Conservation (phyloP, 805 yeast genomes). For the Myxozyma vanderwaltii region DNA sequence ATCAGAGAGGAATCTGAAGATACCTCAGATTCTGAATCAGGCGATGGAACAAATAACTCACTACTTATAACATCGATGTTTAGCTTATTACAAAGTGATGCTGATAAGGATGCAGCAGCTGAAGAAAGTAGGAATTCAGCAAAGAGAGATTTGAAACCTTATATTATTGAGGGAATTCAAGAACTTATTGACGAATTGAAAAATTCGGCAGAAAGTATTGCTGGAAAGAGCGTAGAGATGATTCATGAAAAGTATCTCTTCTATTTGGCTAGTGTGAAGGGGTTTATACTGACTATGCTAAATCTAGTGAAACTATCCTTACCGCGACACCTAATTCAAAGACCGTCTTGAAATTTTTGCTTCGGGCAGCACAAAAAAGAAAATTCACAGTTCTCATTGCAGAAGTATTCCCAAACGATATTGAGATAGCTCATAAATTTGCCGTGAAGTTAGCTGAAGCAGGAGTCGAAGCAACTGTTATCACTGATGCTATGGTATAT, state of each 20-base stretch:
- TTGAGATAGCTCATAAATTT: slow-evolving; percentile 72
- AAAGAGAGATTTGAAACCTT: slow-evolving; percentile 68
- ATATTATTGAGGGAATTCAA: slow-evolving; percentile 87
- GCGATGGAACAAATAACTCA: slow-evolving; percentile 36
- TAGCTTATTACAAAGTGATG: slow-evolving; percentile 56
- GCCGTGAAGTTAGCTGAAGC: slow-evolving; percentile 79
- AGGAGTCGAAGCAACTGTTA: slow-evolving; percentile 83
- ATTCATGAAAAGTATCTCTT: slow-evolving; percentile 76
- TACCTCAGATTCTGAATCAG: slow-evolving; percentile 37
- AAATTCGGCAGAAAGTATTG: slow-evolving; percentile 86
- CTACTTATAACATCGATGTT: slow-evolving; percentile 85
- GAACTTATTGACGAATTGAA: slow-evolving; percentile 90
- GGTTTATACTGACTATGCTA: too few relatives aligned
- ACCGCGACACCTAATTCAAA: slow-evolving; percentile 95
- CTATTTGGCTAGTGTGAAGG: not conserved
- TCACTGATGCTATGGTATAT: slow-evolving; percentile 89
- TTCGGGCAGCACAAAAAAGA: slow-evolving; percentile 86
- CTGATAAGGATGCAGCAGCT: slow-evolving; percentile 43
- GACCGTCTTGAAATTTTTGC: slow-evolving; percentile 82
- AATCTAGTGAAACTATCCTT: slow-evolving; percentile 49
- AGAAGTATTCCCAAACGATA: slow-evolving; percentile 88
- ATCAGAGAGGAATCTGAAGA: slow-evolving; percentile 83
- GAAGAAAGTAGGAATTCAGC: slow-evolving; percentile 40
- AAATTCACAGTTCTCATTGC: slow-evolving; percentile 89
- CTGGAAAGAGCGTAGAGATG: slow-evolving; percentile 85